phyloP scores from a whole-genome alignment of 768 basidiomycete species.

The Rhizopogon rudus region DNA sequence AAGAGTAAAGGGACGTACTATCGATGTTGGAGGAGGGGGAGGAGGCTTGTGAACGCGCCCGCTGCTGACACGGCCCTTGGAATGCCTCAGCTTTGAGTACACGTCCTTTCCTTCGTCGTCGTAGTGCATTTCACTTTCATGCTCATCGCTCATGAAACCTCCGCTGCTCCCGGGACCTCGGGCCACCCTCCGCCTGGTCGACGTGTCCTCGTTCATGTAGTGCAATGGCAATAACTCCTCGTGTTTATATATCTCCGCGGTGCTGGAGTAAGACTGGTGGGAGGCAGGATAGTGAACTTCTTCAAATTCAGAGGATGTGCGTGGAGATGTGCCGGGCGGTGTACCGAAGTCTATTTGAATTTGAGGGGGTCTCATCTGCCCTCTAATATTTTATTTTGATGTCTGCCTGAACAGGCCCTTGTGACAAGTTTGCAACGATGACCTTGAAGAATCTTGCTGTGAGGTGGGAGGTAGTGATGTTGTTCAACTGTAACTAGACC shows the following conservation, averaged over 20 bases:
- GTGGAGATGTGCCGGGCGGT: slow-evolving; percentile 42
- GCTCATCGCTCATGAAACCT: slow-evolving; percentile 23
- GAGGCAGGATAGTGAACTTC: slow-evolving; percentile 54
- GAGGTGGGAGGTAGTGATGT: not conserved
- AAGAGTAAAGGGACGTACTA: slow-evolving; percentile 35
- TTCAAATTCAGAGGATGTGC: slow-evolving; percentile 67
- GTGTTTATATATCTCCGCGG: slow-evolving; percentile 18
- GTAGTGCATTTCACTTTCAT: slow-evolving; percentile 31
- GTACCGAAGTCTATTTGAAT: slow-evolving; percentile 69
- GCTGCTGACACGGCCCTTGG: slow-evolving; percentile 41
- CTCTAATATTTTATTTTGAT: slow-evolving; percentile 3
- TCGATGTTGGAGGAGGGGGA: slow-evolving; percentile 61
- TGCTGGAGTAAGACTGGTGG: slow-evolving; percentile 20
- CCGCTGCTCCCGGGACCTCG: slow-evolving; percentile 29
- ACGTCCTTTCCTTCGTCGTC: slow-evolving; percentile 68
- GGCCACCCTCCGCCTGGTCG: slow-evolving; percentile 40
- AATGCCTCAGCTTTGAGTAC: slow-evolving; percentile 42
- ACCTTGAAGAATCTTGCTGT: not conserved
- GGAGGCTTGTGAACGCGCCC: slow-evolving; percentile 58
- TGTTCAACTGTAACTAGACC: not conserved
- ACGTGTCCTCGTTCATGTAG: slow-evolving; percentile 47
- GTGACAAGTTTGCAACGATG: slow-evolving; percentile 1
- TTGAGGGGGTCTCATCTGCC: slow-evolving; percentile 59
- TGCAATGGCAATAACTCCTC: slow-evolving; percentile 46
- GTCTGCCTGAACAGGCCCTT: slow-evolving; percentile 8